A percentile compares a stretch with the other conserved stretches of the same genome.
These are phyloP conservation scores for Hymenoscyphus salicellus DNA, from an alignment of 2,329 filamentous ascomycete species.

Conservation along the genomic window DNA sequence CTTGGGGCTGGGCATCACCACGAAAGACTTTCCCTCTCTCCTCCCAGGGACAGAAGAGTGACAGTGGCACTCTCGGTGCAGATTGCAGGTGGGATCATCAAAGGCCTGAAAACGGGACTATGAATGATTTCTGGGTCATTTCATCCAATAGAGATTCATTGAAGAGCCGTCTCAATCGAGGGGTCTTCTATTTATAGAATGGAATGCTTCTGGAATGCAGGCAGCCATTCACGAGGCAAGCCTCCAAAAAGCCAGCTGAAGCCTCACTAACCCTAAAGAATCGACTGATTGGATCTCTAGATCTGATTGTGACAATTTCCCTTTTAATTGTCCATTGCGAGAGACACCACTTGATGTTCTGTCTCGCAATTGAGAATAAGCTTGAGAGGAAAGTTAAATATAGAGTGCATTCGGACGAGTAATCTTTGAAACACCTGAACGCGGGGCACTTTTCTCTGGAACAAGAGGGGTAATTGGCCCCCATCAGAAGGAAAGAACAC, in stretches of 20 bases:
- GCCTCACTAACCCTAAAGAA: neutral
- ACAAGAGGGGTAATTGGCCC: neutral
- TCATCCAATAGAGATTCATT: neutral
- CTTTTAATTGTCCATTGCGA: neutral
- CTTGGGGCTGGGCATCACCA: conserved; percentile 6
- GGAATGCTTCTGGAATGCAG: neutral
- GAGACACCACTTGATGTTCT: neutral
- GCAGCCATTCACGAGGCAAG: neutral
- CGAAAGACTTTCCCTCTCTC: neutral
- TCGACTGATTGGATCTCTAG: neutral
- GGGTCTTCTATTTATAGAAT: neutral
- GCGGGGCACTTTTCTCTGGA: neutral
- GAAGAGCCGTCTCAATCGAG: neutral
- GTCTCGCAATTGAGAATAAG: neutral
- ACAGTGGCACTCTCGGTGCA: conserved; percentile 1
- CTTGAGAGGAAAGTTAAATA: neutral
- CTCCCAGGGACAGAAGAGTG: neutral
- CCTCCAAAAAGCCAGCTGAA: neutral
- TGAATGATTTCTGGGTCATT: neutral
- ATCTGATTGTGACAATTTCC: neutral
- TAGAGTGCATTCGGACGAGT: neutral
- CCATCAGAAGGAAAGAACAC: neutral
- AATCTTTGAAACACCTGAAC: neutral
- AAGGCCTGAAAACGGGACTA: conserved; percentile 18
- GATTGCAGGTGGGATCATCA: conserved; percentile 11